A percentile compares a stretch with the other conserved stretches of the same genome.
phyloP scores from a whole-genome alignment of 176 grass and related monocot species.

The Elymus sibiricus region DNA sequence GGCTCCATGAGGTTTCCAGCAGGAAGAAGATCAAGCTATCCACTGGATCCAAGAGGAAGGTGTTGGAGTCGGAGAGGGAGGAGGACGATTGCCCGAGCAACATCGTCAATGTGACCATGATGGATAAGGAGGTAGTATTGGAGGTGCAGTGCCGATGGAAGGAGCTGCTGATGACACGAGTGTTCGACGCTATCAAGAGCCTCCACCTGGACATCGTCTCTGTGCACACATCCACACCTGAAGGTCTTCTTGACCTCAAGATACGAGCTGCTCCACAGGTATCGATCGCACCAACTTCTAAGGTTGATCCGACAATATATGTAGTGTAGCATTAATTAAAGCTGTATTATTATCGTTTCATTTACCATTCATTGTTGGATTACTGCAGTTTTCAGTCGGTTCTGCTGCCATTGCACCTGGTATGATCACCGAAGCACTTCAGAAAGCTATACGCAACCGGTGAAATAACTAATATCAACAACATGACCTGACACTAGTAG shows the following conservation, averaged over 20 bases:
- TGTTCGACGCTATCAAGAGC: slow-evolving; percentile 61
- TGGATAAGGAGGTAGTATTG: slow-evolving; percentile 48
- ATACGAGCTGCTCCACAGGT: slow-evolving; percentile 60
- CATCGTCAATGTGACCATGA: slow-evolving; percentile 53
- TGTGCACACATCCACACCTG: slow-evolving; percentile 49
- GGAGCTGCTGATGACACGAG: slow-evolving; percentile 53
- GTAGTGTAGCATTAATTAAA: neutral
- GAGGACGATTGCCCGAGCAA: slow-evolving; percentile 41
- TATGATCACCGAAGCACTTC: slow-evolving; percentile 58
- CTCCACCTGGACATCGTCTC: slow-evolving; percentile 64
- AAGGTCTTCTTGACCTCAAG: slow-evolving; percentile 39
- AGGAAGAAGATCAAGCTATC: neutral
- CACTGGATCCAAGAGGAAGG: slow-evolving; percentile 22
- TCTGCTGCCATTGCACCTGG: slow-evolving; percentile 28
- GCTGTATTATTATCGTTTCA: neutral
- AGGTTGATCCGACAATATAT: neutral
- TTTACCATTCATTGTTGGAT: neutral
- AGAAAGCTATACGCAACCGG: slow-evolving; percentile 37
- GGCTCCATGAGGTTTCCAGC: neutral
- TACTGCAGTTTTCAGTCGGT: slow-evolving; percentile 36
- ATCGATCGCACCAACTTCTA: neutral
- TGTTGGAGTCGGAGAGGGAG: slow-evolving; percentile 9
- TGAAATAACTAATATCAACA: neutral
- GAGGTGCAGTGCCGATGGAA: slow-evolving; percentile 69
- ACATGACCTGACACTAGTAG: neutral